Base-by-base conservation (phyloP, 306 rosid species). In the Casuarina glauca region DNA sequence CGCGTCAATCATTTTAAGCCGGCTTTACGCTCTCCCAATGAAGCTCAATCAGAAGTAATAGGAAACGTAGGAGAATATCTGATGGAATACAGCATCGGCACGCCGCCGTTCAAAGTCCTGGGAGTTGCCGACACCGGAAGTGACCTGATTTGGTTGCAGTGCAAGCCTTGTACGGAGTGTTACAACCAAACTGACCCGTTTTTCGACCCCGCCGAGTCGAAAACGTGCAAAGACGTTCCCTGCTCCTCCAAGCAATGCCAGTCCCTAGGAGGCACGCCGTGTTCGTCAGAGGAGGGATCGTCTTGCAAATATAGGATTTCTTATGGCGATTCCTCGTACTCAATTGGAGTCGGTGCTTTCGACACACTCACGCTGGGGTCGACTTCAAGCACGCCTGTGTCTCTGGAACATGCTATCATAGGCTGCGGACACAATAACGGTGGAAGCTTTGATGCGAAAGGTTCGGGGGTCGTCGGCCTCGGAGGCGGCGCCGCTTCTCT, bases 71-170 rank as follows among this genome's bases (percentile, higher is more conserved):
- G 86, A 1, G 89, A 83, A 9, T 91, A 86, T 50, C 85, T 89
- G 6, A 42, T 91, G 90, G 67, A 63, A 0, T 36, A 86, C 19
- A 76, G 88, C 0, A 1, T 91, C 7, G 97, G 97, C 10, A 88
- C 92, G 2, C 97, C 97, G 0, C 86, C 90, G 0, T 41, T 83
- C 50, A 10, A 64, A 1, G 8, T 83, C 49, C 26, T 69, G 0
- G 97, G 86, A 26, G 15, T 85, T 10, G 84, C 75, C 1, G 97
- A 91, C 45, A 91, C 94, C 0, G 94, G 92, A 2, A 91, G 97
- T 50, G 86, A 79, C 57, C 70, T 91, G 4, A 60, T 81, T 6
- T 91, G 97, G 97, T 48, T 79, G 0, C 97, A 89, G 17, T 91
- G 97, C 77, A 0, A 49, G 10, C 97, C 92, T 4, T 91, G 97